phyloP scores from a whole-genome alignment of 148 eudicot species.

The Tetragonia tetragonoides region DNA sequence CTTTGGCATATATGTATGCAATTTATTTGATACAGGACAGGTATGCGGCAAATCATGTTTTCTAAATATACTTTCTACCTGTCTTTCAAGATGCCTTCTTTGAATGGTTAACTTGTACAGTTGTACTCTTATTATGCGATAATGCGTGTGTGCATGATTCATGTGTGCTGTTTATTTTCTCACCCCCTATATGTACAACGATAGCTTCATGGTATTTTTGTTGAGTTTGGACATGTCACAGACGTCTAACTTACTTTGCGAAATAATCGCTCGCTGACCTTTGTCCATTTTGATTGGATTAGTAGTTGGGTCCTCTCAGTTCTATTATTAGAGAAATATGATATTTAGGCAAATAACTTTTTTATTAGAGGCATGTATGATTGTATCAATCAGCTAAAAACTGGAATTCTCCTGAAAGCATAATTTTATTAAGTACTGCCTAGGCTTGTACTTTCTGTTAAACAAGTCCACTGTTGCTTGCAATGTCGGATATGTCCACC shows the following conservation, averaged over 20 bases:
- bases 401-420: no score
- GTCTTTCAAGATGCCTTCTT: slow-evolving; percentile 1
- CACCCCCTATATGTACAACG: no score
- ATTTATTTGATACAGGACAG: slow-evolving; percentile 70
- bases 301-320: neutral
- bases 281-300: neutral
- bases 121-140: neutral
- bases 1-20: slow-evolving; percentile 92
- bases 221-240: neutral
- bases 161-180: neutral
- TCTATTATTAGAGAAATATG: no score
- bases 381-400: no score
- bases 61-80: neutral
- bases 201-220: neutral
- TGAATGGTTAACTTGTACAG: neutral
- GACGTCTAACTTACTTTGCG: neutral
- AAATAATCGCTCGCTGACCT: neutral
- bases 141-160: neutral
- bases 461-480: no score
- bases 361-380: no score
- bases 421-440: no score
- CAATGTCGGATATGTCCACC: no score
- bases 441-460: no score
- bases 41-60: slow-evolving; percentile 14
- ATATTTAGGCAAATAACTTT: no score